Percentiles rank a stretch among this genome's conserved stretches.
Evolutionary conservation across 805 yeast species (phyloP).

Genomic region (Blastobotrys parvus): DNA sequence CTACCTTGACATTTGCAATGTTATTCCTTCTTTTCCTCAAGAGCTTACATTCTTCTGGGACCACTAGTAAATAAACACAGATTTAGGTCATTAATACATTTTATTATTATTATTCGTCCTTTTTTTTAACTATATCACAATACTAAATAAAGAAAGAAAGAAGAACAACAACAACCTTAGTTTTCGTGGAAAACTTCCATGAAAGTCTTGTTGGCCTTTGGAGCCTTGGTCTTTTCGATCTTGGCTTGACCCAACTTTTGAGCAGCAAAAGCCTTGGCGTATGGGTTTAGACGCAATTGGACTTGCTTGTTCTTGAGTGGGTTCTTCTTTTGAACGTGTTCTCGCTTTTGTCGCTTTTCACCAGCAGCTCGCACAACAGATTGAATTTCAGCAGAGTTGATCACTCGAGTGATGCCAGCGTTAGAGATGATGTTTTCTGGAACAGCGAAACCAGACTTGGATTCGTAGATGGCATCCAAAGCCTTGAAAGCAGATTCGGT

Average conservation of each 20-base stretch:
- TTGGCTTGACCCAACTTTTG: conserved; percentile 82
- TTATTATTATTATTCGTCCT: not conserved
- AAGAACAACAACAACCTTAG: conserved; percentile 15
- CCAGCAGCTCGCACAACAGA: conserved; percentile 95
- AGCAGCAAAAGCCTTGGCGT: conserved; percentile 94
- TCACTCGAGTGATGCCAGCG: conserved; percentile 94
- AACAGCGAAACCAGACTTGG: conserved; percentile 85
- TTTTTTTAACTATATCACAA: not conserved
- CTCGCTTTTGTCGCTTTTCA: conserved; percentile 85
- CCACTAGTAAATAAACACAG: not conserved
- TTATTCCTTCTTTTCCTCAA: conserved; percentile 14
- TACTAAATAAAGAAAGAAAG: not conserved
- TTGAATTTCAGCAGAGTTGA: conserved; percentile 99
- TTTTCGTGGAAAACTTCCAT: conserved; percentile 25
- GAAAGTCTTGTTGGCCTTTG: conserved; percentile 23
- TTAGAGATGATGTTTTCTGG: conserved; percentile 92
- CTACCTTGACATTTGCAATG: conserved; percentile 12
- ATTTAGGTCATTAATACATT: not conserved
- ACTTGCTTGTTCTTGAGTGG: conserved; percentile 99
- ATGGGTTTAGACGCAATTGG: conserved; percentile 97
- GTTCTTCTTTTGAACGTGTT: conserved; percentile 97
- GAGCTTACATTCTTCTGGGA: conserved; percentile 27
- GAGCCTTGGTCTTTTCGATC: conserved; percentile 45
- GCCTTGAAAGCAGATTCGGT: conserved; percentile 97
- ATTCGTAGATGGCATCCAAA: conserved; percentile 95